Conservation (phyloP, 2,329 filamentous ascomycete genomes). For the Sporothrix sp. region DNA sequence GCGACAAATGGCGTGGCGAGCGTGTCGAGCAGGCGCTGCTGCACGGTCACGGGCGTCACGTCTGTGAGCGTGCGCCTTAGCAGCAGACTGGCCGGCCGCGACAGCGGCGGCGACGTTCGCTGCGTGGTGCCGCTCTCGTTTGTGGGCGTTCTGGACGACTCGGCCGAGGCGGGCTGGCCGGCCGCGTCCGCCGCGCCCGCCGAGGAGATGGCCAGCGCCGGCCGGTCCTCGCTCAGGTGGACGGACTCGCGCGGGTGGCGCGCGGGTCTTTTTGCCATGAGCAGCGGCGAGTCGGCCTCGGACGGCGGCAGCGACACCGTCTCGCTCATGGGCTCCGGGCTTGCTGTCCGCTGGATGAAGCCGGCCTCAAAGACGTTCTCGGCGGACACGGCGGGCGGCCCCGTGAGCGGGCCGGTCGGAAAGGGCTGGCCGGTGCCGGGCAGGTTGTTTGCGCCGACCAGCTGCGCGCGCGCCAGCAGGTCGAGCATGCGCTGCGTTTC, state of each 20-base stretch:
- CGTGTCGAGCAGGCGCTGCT: slow-evolving; percentile 76
- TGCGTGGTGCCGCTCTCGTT: slow-evolving; percentile 45
- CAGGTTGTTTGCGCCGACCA: slow-evolving; percentile 60
- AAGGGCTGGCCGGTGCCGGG: slow-evolving; percentile 28
- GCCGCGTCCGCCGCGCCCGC: background rate
- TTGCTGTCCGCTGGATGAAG: slow-evolving; percentile 51
- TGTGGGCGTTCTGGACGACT: slow-evolving; percentile 44
- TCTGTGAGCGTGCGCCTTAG: slow-evolving; percentile 86
- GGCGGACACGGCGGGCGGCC: slow-evolving; percentile 62
- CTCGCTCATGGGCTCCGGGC: slow-evolving; percentile 35
- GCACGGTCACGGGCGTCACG: slow-evolving; percentile 60
- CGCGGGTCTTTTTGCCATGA: slow-evolving; percentile 5
- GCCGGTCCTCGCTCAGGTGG: slow-evolving; percentile 1
- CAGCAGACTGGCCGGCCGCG: slow-evolving; percentile 48
- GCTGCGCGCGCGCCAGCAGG: slow-evolving; percentile 67
- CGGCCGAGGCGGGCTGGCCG: slow-evolving; percentile 32
- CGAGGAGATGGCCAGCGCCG: background rate
- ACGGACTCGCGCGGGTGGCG: background rate
- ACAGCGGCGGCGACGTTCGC: slow-evolving; percentile 43
- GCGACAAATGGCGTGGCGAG: slow-evolving; percentile 69
- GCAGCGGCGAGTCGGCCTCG: slow-evolving; percentile 18
- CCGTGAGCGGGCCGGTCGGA: slow-evolving; percentile 60
- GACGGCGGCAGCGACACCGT: background rate
- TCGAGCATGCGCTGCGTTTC: slow-evolving; percentile 90
- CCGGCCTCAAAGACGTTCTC: slow-evolving; percentile 79